phyloP scores from a whole-genome alignment of 2,329 filamentous ascomycete genomes.

The Stachybotrys chlorohalonatus region DNA sequence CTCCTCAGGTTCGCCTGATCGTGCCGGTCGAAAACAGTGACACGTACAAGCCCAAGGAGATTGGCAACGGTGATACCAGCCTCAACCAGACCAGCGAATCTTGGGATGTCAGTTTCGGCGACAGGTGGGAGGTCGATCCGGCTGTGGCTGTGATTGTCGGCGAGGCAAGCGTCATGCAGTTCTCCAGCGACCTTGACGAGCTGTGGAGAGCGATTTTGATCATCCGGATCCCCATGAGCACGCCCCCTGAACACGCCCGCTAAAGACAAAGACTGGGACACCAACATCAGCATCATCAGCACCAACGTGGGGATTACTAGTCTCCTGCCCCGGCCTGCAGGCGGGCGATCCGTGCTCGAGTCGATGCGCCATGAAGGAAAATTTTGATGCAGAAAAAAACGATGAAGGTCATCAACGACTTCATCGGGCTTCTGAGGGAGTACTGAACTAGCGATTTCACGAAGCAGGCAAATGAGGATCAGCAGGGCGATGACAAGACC shows the following conservation, averaged over 20 bases:
- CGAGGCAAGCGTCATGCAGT: background rate
- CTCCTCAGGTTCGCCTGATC: background rate
- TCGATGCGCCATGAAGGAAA: background rate
- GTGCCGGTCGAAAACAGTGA: background rate
- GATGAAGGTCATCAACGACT: background rate
- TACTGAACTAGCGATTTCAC: background rate
- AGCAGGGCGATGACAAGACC: background rate
- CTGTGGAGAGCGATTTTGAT: background rate
- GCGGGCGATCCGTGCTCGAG: background rate
- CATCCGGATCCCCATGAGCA: background rate
- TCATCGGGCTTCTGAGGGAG: background rate
- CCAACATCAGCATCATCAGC: background rate
- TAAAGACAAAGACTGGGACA: background rate
- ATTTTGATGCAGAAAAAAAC: background rate
- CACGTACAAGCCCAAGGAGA: conserved; percentile 1
- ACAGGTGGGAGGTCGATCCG: background rate
- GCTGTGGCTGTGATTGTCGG: background rate
- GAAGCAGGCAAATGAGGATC: background rate
- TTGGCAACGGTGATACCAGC: conserved; percentile 4
- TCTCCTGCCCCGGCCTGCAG: background rate
- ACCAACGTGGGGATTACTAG: background rate
- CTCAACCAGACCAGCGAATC: conserved; percentile 8
- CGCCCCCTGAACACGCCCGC: too few species aligned
- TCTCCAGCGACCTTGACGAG: conserved; percentile 5
- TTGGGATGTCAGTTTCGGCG: conserved; percentile 5